These are phyloP conservation scores for Phytophthora multivora DNA, from an alignment of 352 stramenopile genomes.

Conservation along the genomic window DNA sequence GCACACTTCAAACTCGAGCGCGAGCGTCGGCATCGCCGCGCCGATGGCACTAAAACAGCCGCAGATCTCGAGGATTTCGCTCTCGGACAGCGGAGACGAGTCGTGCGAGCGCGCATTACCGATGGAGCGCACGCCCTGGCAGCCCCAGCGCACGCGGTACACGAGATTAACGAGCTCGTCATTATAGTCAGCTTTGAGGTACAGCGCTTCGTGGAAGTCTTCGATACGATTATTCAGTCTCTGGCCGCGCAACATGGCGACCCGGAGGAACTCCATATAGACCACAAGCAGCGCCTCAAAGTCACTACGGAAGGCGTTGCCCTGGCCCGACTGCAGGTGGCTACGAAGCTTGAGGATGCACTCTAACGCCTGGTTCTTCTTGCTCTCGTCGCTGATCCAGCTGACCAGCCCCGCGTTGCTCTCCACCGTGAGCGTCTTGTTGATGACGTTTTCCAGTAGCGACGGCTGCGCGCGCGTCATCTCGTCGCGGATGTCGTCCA, in stretches of 20 bases:
- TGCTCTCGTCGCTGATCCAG: slow-evolving; percentile 27
- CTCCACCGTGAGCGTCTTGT: slow-evolving; percentile 23
- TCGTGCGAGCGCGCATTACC: slow-evolving; percentile 32
- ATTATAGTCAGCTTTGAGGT: slow-evolving; percentile 22
- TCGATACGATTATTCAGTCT: slow-evolving; percentile 39
- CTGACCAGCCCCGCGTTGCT: slow-evolving; percentile 24
- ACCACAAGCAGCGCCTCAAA: slow-evolving; percentile 33
- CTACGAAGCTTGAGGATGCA: slow-evolving; percentile 18
- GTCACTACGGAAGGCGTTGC: slow-evolving; percentile 35
- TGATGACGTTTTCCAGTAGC: slow-evolving; percentile 18
- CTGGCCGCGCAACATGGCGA: slow-evolving; percentile 23
- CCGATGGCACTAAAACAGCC: slow-evolving; percentile 40
- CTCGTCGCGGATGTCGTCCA: slow-evolving; percentile 23
- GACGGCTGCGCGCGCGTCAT: slow-evolving; percentile 22
- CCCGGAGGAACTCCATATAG: slow-evolving; percentile 35
- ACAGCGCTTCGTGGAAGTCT: slow-evolving; percentile 33
- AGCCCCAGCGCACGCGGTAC: slow-evolving; percentile 35
- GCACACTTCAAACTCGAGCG: slow-evolving; percentile 31
- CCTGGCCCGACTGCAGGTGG: slow-evolving; percentile 19
- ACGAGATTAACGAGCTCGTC: slow-evolving; percentile 38
- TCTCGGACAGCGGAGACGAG: slow-evolving; percentile 28
- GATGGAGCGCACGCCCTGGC: slow-evolving; percentile 32
- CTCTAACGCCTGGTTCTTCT: slow-evolving; percentile 13
- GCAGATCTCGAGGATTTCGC: slow-evolving; percentile 35
- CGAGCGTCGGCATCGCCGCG: slow-evolving; percentile 30